Evolutionary conservation across 208 protist species (phyloP), one percentile per base, ranked within the genome.

Genomic region (Crithidia acanthocephali): DNA sequence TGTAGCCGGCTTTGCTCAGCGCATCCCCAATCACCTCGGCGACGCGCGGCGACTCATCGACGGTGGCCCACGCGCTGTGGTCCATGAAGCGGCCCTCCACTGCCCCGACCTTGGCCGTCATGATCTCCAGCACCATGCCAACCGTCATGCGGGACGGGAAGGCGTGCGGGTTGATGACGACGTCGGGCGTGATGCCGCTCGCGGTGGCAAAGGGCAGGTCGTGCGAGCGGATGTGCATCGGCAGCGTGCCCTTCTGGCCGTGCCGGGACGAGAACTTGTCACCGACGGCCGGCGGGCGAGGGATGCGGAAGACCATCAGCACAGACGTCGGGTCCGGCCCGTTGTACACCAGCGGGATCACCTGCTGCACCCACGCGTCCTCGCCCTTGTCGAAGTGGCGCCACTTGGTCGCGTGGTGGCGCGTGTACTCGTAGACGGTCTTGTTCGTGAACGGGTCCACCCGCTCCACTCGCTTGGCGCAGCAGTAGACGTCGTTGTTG

Each of bases 131-230:
- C 61, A 99, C 83, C 98, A 99, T 99, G 53, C 99, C 99, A 52
- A 99, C 99, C 15, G 99, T 99, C 99, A 99, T 99, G 79, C 99
- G 98, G 8, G 99, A 99, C 32, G 99, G 99, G 86, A 99, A 99
- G 75, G 99, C 99, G 83, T 99, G 99, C 32, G 99, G 99, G 88
- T 99, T 99, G 84, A 99, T 99, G 81, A 99, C 98, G 57, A 99
- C 87, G 82, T 99, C 99, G 8, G 99, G 99, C 6, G 85, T 95
- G 62, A 99, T 96, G 69, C 99, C 99, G 68, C 67, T 86, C 30
- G 97, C 89, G 35, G 86, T 95, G 70, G 82, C 70, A 86, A 99
- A 99, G 37, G 98, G 98, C 84, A 99, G 96, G 80, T 99, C 91
- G 64, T 95, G 81, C 53, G 87, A 35, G 37, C 87, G 93, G 84